Evolutionary conservation across 805 yeast species (phyloP).

Genomic region (Pichia manshurica): DNA sequence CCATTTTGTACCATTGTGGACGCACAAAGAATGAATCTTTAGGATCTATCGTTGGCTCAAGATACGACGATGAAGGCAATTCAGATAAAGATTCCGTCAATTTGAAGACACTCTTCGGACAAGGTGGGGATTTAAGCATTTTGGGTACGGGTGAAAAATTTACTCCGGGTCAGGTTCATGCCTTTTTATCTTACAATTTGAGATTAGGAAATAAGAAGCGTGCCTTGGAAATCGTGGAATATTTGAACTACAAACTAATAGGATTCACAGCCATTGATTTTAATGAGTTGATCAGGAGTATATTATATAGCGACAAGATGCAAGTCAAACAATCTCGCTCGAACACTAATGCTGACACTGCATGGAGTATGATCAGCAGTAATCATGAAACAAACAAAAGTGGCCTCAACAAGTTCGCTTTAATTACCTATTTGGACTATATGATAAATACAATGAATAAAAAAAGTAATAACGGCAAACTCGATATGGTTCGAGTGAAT

Average conservation of each 20-base stretch:
- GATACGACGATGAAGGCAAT: conserved; percentile 17
- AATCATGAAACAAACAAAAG: conserved; percentile 12
- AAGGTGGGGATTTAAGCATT: conserved; percentile 10
- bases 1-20: conserved; percentile 27
- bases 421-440: conserved; percentile 25
- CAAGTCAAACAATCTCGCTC: neutral
- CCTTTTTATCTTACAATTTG: conserved; percentile 27
- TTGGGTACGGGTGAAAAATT: conserved; percentile 18
- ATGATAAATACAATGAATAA: conserved; percentile 20
- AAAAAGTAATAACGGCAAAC: neutral
- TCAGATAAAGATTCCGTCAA: neutral
- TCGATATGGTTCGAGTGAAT: conserved; percentile 24
- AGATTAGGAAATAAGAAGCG: conserved; percentile 23
- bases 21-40: conserved; percentile 24
- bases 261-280: conserved; percentile 26
- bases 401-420: conserved; percentile 23
- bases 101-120: conserved; percentile 5
- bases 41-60: conserved; percentile 24
- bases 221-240: conserved; percentile 26
- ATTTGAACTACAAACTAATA: conserved; percentile 23
- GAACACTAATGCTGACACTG: conserved; percentile 15
- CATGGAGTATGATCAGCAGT: conserved; percentile 27
- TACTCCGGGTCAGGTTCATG: conserved; percentile 27
- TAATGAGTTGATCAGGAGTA: conserved; percentile 27
- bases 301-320: conserved; percentile 16